Conservation (phyloP, 345 rosid species). For the Euclidium syriacum region DNA sequence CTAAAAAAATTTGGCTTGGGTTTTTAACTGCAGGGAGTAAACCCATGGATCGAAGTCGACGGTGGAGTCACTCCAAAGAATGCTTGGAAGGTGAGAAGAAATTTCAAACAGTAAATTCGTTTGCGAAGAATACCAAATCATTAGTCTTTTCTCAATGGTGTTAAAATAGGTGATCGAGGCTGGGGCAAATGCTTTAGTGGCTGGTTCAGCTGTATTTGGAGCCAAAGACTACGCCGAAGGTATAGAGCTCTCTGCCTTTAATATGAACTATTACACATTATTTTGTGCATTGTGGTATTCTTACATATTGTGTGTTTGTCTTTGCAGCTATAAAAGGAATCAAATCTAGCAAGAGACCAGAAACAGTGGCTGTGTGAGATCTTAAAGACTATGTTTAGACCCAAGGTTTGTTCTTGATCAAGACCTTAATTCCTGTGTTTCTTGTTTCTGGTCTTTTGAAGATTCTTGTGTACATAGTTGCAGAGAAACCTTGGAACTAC, state of each 20-base stretch:
- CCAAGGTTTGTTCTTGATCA: background rate
- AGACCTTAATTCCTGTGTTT: background rate
- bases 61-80: slow-evolving; percentile 91
- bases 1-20: background rate
- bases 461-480: slow-evolving; percentile 1
- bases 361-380: slow-evolving; percentile 59
- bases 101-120: slow-evolving; percentile 3
- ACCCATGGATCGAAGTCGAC: slow-evolving; percentile 96
- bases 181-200: slow-evolving; percentile 88
- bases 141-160: background rate
- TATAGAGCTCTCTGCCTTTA: slow-evolving; percentile 11
- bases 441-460: slow-evolving; percentile 3
- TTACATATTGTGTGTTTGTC: background rate
- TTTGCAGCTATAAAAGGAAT: slow-evolving; percentile 75
- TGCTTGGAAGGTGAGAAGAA: slow-evolving; percentile 67
- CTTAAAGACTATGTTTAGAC: background rate
- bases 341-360: slow-evolving; percentile 82
- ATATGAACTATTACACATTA: background rate
- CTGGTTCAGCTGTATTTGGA: slow-evolving; percentile 94
- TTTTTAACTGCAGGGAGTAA: slow-evolving; percentile 57
- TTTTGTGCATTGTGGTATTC: background rate
- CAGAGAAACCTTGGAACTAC: slow-evolving; percentile 9
- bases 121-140: background rate
- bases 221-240: slow-evolving; percentile 95
- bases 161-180: slow-evolving; percentile 74